A percentile compares a stretch with the other conserved stretches of the same genome.
Conservation (phyloP, 768 basidiomycete genomes). For the Pleurotus djamor region DNA sequence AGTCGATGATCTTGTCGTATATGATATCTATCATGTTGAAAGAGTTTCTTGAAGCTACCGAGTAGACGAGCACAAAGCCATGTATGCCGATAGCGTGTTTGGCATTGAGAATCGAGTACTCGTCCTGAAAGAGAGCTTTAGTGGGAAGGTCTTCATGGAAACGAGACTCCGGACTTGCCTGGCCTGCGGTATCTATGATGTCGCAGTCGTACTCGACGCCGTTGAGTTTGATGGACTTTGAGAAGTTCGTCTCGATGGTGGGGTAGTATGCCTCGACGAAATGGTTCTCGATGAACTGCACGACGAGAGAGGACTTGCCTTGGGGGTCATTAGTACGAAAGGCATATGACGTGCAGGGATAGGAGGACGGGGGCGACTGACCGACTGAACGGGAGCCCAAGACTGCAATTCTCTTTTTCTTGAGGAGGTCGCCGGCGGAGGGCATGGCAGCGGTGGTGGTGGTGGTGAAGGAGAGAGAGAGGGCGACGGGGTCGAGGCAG, state of each 20-base stretch:
- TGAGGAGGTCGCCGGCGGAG: constrained; percentile 32
- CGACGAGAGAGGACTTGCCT: constrained; percentile 94
- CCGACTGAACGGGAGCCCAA: constrained; percentile 89
- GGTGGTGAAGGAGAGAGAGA: background rate
- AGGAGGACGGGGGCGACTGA: constrained; percentile 32
- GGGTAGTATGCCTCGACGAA: constrained; percentile 95
- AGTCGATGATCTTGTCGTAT: constrained; percentile 91
- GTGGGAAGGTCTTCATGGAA: constrained; percentile 7
- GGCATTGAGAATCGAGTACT: constrained; percentile 90
- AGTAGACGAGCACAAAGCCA: constrained; percentile 96
- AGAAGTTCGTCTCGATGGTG: constrained; percentile 87
- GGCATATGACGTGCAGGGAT: constrained; percentile 10
- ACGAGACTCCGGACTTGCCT: constrained; percentile 48
- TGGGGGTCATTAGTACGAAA: background rate
- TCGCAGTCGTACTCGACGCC: constrained; percentile 94
- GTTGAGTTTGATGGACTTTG: constrained; percentile 83
- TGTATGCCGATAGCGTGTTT: constrained; percentile 97
- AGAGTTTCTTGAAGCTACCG: constrained; percentile 82
- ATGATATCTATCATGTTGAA: constrained; percentile 95
- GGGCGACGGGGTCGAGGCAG: background rate
- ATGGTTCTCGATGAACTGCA: constrained; percentile 91
- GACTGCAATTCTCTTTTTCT: constrained; percentile 87
- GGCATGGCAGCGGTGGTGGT: constrained; percentile 1
- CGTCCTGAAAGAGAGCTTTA: constrained; percentile 58
- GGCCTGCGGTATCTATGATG: constrained; percentile 97